phyloP scores from a whole-genome alignment of 1,139 yeast genomes.

The Yamadazyma taylorii region DNA sequence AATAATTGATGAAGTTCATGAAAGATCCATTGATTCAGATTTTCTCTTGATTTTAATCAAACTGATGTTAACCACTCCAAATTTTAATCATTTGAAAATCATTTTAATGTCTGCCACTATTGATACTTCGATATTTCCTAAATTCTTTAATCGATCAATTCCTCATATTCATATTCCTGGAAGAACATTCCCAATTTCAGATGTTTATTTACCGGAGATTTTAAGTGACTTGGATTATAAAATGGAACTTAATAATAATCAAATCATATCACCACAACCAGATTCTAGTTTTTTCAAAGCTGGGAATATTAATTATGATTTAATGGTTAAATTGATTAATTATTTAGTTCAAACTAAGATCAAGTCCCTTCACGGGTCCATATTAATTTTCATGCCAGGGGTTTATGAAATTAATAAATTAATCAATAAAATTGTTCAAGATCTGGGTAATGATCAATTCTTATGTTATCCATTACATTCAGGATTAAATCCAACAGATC shows the following conservation, averaged over 20 bases:
- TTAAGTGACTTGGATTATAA: conserved; percentile 55
- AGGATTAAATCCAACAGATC: conserved; percentile 81
- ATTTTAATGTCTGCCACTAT: conserved; percentile 95
- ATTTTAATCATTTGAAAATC: conserved; percentile 57
- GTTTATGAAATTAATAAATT: conserved; percentile 75
- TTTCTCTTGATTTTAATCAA: conserved; percentile 77
- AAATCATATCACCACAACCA: conserved; percentile 52
- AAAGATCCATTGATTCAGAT: conserved; percentile 89
- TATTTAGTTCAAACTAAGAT: conserved; percentile 49
- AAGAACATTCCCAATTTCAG: conserved; percentile 87
- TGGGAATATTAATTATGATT: conserved; percentile 73
- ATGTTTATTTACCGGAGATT: conserved; percentile 67
- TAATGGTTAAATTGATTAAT: conserved; percentile 57
- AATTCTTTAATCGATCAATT: conserved; percentile 53
- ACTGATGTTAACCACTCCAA: conserved; percentile 38
- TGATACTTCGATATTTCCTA: conserved; percentile 64
- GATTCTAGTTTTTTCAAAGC: conserved; percentile 61
- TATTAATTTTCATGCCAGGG: conserved; percentile 86
- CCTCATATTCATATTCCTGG: conserved; percentile 82
- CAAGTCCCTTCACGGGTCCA: conserved; percentile 54
- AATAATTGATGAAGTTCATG: conserved; percentile 94
- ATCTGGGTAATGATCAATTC: conserved; percentile 21
- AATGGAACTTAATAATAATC: conserved; percentile 42
- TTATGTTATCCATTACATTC: conserved; percentile 88
- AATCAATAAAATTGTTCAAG: conserved; percentile 23